Conservation (phyloP, 129 eudicot genomes). For the Arctium lappa region DNA sequence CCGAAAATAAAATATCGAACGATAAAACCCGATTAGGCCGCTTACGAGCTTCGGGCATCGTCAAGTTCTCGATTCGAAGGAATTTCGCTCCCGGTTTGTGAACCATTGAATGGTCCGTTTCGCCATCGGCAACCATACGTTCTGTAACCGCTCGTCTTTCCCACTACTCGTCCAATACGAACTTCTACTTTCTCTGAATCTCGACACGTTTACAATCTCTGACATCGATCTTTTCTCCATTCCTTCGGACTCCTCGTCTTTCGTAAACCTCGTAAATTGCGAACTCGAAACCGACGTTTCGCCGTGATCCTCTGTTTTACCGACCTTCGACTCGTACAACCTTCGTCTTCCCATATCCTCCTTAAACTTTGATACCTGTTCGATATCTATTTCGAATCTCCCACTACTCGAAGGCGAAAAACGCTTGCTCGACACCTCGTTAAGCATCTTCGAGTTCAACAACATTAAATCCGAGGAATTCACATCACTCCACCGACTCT, state of each 20-base stretch:
- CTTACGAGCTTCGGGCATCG: neutral
- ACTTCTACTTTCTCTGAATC: slow-evolving; percentile 34
- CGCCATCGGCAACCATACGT: slow-evolving; percentile 59
- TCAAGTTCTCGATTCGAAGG: slow-evolving; percentile 19
- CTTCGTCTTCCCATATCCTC: slow-evolving; percentile 49
- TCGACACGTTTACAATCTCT: slow-evolving; percentile 45
- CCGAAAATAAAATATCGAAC: neutral
- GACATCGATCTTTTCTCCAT: slow-evolving; percentile 60
- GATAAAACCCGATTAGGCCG: neutral
- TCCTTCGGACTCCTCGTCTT: neutral
- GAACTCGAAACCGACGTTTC: slow-evolving; percentile 26
- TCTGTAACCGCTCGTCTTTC: slow-evolving; percentile 31
- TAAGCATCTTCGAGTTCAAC: slow-evolving; percentile 56
- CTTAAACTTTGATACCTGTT: slow-evolving; percentile 38
- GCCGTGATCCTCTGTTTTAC: slow-evolving; percentile 13
- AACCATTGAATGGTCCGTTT: slow-evolving; percentile 55
- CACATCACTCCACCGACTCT: slow-evolving; percentile 63
- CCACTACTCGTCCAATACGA: slow-evolving; percentile 6
- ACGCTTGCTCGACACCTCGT: slow-evolving; percentile 35
- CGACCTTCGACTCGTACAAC: slow-evolving; percentile 26
- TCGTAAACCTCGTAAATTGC: slow-evolving; percentile 3
- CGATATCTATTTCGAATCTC: slow-evolving; percentile 28
- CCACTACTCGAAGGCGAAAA: slow-evolving; percentile 36
- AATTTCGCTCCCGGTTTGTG: slow-evolving; percentile 40
- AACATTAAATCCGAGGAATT: slow-evolving; percentile 50